Percentiles rank a stretch among this genome's conserved stretches.
Conservation (phyloP, 441 rosid genomes). For the Populus hybrid region DNA sequence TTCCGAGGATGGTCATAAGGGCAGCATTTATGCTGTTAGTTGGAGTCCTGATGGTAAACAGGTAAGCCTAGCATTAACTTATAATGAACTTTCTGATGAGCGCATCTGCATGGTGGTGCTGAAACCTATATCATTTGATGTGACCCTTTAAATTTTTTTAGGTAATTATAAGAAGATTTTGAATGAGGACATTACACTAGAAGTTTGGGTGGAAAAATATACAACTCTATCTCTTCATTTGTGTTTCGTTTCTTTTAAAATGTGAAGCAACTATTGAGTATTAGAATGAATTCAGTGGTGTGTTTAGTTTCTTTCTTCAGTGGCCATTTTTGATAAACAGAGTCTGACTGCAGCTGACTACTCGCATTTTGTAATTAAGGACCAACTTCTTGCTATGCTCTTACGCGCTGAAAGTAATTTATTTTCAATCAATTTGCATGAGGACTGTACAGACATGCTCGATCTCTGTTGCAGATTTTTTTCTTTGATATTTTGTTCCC, state of each 20-base stretch:
- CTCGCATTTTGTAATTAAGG: background rate
- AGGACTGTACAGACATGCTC: background rate
- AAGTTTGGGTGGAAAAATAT: background rate
- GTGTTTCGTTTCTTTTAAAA: too few relatives aligned
- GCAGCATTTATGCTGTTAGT: slow-evolving; percentile 85
- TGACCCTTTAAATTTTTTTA: background rate
- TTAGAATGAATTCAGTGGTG: background rate
- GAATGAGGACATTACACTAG: background rate
- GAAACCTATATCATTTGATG: background rate
- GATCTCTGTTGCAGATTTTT: background rate
- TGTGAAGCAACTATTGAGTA: background rate
- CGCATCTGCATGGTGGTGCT: background rate
- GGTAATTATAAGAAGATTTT: background rate
- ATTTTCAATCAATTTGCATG: background rate
- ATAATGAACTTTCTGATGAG: background rate
- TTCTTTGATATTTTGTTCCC: background rate
- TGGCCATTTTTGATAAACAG: background rate
- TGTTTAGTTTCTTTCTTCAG: background rate
- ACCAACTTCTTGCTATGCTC: background rate
- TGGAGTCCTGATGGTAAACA: slow-evolving; percentile 93
- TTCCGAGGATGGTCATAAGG: slow-evolving; percentile 79
- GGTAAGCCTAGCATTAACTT: slow-evolving; percentile 36
- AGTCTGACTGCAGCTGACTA: background rate
- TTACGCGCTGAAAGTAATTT: too few relatives aligned
- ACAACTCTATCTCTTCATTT: background rate